Percentiles rank a stretch among this genome's conserved stretches.
Conservation (phyloP, 208 protist genomes). For the Leishmania mexicana region DNA sequence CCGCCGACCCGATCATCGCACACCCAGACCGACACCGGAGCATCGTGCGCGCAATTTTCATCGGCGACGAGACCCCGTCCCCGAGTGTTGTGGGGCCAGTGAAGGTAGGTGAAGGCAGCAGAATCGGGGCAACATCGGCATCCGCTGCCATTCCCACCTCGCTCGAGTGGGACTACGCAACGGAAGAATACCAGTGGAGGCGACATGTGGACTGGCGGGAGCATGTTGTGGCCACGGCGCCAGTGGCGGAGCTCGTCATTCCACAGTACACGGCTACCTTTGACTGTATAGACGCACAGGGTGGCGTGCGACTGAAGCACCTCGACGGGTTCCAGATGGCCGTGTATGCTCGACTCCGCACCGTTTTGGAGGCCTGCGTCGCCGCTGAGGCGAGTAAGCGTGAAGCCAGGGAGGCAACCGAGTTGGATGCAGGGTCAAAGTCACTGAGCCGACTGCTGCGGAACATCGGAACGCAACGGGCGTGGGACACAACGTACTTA, state of each 20-base stretch:
- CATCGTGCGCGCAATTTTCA: slow-evolving; percentile 33
- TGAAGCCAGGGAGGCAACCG: not conserved
- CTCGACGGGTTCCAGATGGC: slow-evolving; percentile 65
- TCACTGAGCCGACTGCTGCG: slow-evolving; percentile 7
- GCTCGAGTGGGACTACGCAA: slow-evolving; percentile 37
- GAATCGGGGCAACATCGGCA: too few relatives aligned
- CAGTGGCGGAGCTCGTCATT: slow-evolving; percentile 56
- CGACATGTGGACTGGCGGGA: slow-evolving; percentile 55
- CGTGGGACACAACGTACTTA: slow-evolving; percentile 23
- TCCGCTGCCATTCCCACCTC: slow-evolving; percentile 2
- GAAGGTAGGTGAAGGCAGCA: not conserved
- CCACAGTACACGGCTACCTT: slow-evolving; percentile 66
- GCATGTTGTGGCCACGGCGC: slow-evolving; percentile 36
- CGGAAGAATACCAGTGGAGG: slow-evolving; percentile 66
- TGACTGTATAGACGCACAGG: slow-evolving; percentile 46
- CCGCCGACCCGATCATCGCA: slow-evolving; percentile 66
- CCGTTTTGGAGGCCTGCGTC: slow-evolving; percentile 44
- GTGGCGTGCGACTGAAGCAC: slow-evolving; percentile 53
- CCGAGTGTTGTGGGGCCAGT: not conserved
- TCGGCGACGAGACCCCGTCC: slow-evolving; percentile 10
- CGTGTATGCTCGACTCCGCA: slow-evolving; percentile 56
- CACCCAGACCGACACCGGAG: slow-evolving; percentile 59
- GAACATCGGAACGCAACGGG: slow-evolving; percentile 7
- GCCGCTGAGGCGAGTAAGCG: not conserved
- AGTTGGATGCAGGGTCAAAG: slow-evolving; percentile 1